Conservation (phyloP, 345 rosid species). For the Eucalyptus curtisii region DNA sequence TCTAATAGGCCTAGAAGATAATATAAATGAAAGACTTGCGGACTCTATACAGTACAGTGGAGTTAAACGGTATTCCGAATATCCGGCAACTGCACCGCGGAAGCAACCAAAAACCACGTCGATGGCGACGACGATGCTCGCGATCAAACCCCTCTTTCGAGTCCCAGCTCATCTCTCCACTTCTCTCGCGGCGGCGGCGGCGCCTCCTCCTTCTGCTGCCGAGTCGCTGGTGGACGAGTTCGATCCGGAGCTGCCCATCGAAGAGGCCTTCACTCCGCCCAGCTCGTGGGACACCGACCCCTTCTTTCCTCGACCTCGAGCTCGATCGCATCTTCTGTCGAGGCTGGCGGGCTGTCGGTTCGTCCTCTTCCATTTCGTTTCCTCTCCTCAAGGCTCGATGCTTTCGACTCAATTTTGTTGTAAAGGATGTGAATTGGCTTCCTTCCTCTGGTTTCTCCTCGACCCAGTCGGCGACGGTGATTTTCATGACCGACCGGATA, state of each 20-base stretch:
- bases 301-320: constrained; percentile 26
- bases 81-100: too few species aligned
- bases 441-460: not conserved
- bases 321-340: constrained; percentile 58
- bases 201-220: not conserved
- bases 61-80: too few species aligned
- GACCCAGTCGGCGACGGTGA: not conserved
- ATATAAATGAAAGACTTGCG: too few species aligned
- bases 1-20: too few species aligned
- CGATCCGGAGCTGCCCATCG: constrained; percentile 49
- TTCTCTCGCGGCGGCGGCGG: not conserved
- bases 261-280: constrained; percentile 64
- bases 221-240: constrained; percentile 23
- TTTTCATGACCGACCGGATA: not conserved
- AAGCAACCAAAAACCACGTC: too few species aligned
- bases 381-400: not conserved
- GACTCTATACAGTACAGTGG: too few species aligned
- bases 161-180: not conserved
- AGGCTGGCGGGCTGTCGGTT: constrained; percentile 87
- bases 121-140: too few species aligned
- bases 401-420: not conserved
- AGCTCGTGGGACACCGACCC: constrained; percentile 68
- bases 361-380: not conserved
- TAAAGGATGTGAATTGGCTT: not conserved
- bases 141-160: not conserved